phyloP scores from a whole-genome alignment of 1,284 basidiomycete species.

The Hemileia vastatrix region DNA sequence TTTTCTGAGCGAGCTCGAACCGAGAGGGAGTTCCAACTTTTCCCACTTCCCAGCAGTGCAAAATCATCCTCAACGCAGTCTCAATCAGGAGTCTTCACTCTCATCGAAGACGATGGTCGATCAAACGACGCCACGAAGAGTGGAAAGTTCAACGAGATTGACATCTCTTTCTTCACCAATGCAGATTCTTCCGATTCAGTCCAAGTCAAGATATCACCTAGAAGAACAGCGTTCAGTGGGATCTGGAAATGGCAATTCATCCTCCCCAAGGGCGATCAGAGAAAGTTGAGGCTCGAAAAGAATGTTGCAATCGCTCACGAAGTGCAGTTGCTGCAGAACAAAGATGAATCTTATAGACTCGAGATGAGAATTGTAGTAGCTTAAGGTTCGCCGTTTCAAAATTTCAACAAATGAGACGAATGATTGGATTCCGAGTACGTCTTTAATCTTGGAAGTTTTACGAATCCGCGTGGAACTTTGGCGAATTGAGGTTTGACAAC shows the following conservation, averaged over 20 bases:
- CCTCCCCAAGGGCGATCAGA: too few species aligned
- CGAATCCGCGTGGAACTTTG: neutral
- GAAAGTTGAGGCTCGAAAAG: too few species aligned
- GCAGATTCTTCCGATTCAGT: neutral
- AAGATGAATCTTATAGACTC: too few species aligned
- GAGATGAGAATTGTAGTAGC: too few species aligned
- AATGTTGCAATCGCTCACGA: too few species aligned
- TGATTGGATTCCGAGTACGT: too few species aligned
- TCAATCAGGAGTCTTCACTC: slow-evolving; percentile 16
- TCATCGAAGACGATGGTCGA: slow-evolving; percentile 27
- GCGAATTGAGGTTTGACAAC: neutral
- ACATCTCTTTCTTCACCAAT: too few species aligned
- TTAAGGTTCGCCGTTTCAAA: too few species aligned
- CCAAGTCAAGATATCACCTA: neutral
- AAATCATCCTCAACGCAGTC: slow-evolving; percentile 8
- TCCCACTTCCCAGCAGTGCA: slow-evolving; percentile 1
- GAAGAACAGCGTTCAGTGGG: neutral
- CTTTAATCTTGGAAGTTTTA: neutral
- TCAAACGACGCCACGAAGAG: slow-evolving; percentile 26
- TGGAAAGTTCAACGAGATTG: slow-evolving; percentile 24
- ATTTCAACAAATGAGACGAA: too few species aligned
- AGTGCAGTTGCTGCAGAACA: too few species aligned
- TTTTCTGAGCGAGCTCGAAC: neutral
- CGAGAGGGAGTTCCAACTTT: neutral
- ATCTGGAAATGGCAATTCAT: slow-evolving; percentile 9